Evolutionary conservation across 2,329 filamentous ascomycete species (phyloP).

Genomic region (Verticillium alfalfae): DNA sequence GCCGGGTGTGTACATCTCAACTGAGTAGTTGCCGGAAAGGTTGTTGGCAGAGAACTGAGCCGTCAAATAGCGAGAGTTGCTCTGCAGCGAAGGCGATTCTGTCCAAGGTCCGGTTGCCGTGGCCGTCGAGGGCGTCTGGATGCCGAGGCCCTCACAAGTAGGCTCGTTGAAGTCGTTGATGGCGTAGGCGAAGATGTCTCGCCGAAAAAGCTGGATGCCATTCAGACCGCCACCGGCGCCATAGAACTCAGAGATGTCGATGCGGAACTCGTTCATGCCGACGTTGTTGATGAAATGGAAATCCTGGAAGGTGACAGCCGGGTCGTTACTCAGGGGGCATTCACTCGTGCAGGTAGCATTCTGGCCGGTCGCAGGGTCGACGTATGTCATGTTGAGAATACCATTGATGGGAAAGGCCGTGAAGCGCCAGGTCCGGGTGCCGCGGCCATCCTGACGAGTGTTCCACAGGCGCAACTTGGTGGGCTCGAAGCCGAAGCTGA

Average conservation of each 20-base stretch:
- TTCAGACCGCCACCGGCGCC: constrained; percentile 78
- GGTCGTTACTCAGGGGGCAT: constrained; percentile 76
- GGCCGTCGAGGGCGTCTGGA: constrained; percentile 59
- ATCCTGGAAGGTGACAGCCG: constrained; percentile 68
- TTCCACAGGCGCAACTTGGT: constrained; percentile 87
- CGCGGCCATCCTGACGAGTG: constrained; percentile 74
- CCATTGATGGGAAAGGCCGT: constrained; percentile 80
- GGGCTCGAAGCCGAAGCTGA: constrained; percentile 79
- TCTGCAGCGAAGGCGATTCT: constrained; percentile 60
- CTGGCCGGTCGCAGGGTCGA: constrained; percentile 64
- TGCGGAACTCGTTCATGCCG: constrained; percentile 79
- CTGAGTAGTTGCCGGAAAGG: constrained; percentile 78
- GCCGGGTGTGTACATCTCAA: constrained; percentile 89
- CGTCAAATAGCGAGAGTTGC: constrained; percentile 71
- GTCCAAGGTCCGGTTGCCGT: constrained; percentile 71
- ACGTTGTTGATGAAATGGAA: constrained; percentile 86
- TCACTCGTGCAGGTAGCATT: constrained; percentile 70
- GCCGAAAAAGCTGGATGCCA: constrained; percentile 83
- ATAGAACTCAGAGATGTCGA: constrained; percentile 85
- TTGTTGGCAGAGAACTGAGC: constrained; percentile 50
- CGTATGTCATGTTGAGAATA: constrained; percentile 94
- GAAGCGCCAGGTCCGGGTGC: constrained; percentile 83
- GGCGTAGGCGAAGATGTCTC: constrained; percentile 81
- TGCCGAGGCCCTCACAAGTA: constrained; percentile 55
- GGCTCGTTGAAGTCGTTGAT: constrained; percentile 87